Evolutionary conservation across 495 filamentous ascomycete genomes (phyloP).

Genomic region (Xylaria longipes): DNA sequence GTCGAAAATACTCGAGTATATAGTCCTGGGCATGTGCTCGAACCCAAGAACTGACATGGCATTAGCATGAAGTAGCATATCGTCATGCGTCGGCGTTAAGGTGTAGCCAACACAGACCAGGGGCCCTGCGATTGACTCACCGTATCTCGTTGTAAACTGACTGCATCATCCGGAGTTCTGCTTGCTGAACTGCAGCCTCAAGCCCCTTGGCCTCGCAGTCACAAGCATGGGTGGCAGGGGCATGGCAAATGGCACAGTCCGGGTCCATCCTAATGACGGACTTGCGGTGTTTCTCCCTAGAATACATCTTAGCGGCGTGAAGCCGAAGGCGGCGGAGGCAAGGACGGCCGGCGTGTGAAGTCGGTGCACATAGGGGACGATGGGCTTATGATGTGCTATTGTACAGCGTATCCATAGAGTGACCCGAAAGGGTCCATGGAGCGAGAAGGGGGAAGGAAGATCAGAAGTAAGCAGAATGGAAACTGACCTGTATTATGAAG

Average conservation of each 20-base stretch:
- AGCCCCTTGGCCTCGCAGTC: conserved; percentile 74
- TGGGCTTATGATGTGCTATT: conserved; percentile 34
- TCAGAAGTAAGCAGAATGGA: conserved; percentile 39
- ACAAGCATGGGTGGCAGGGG: conserved; percentile 65
- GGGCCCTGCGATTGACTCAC: conserved; percentile 45
- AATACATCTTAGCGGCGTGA: conserved; percentile 58
- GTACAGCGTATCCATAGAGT: conserved; percentile 41
- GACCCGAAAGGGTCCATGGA: conserved; percentile 45
- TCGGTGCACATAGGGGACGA: conserved; percentile 38
- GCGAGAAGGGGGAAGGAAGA: conserved; percentile 38
- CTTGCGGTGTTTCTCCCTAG: conserved; percentile 56
- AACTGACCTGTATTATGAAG: conserved; percentile 52
- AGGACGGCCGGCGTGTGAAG: conserved; percentile 36
- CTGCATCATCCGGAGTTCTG: conserved; percentile 68
- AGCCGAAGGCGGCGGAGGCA: conserved; percentile 39
- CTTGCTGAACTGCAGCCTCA: conserved; percentile 68
- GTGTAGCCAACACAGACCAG: conserved; percentile 3
- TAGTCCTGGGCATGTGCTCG: conserved; percentile 71
- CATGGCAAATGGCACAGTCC: conserved; percentile 74
- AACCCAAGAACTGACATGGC: conserved; percentile 64
- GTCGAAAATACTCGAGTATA: conserved; percentile 71
- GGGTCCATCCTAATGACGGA: conserved; percentile 66
- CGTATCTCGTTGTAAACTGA: conserved; percentile 68
- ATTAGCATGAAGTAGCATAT: conserved; percentile 27
- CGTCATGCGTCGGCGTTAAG: conserved; percentile 3